These are phyloP conservation scores for Scalesia atractyloides DNA, from an alignment of 129 eudicot genomes.

Conservation along the genomic window DNA sequence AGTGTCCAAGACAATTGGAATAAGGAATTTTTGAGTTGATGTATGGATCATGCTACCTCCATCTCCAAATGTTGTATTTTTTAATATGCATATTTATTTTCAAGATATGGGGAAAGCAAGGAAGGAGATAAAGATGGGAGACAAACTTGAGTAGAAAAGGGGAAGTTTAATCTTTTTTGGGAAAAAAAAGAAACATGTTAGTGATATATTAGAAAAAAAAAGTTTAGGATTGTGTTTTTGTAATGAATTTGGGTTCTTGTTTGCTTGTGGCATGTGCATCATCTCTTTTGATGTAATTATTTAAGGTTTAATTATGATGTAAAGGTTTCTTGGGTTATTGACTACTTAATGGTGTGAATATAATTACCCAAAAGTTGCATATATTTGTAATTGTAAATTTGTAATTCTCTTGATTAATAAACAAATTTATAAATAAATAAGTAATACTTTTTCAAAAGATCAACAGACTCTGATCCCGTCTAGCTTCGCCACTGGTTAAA, in stretches of 20 bases:
- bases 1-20: slow-evolving; percentile 33
- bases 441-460: slow-evolving; percentile 14
- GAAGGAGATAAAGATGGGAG: slow-evolving; percentile 16
- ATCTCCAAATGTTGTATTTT: slow-evolving; percentile 38
- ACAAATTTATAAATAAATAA: neutral
- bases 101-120: slow-evolving; percentile 29
- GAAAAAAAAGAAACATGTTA: neutral
- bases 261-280: slow-evolving; percentile 38
- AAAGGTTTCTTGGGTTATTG: slow-evolving; percentile 24
- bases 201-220: slow-evolving; percentile 34
- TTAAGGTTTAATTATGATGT: slow-evolving; percentile 33
- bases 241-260: slow-evolving; percentile 26
- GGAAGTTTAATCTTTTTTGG: slow-evolving; percentile 2
- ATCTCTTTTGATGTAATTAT: slow-evolving; percentile 40
- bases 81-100: slow-evolving; percentile 25
- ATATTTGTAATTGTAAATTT: neutral
- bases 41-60: slow-evolving; percentile 39
- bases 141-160: slow-evolving; percentile 30
- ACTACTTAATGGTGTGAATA: slow-evolving; percentile 21
- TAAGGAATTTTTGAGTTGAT: slow-evolving; percentile 41
- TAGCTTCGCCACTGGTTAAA: neutral
- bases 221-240: slow-evolving; percentile 23
- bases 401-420: neutral
- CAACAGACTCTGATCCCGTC: neutral
- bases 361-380: neutral